Percentiles rank a stretch among this genome's conserved stretches.
These are phyloP conservation scores for Aspergillus piperis DNA, from an alignment of 2,329 filamentous ascomycete species.

Conservation along the genomic window DNA sequence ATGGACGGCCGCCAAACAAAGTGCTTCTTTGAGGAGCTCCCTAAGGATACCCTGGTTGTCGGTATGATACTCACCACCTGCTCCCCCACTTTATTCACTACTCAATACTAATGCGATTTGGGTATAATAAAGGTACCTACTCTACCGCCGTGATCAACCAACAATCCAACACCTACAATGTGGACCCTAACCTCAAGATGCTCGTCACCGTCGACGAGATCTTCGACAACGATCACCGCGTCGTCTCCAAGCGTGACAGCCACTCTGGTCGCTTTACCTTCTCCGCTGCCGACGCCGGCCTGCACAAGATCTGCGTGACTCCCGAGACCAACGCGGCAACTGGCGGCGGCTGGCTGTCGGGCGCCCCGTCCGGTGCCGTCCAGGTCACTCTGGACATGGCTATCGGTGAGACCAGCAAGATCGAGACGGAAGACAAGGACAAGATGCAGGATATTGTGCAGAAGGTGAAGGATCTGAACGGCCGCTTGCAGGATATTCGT, in stretches of 20 bases:
- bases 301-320: conserved; percentile 94
- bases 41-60: conserved; percentile 94
- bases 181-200: conserved; percentile 76
- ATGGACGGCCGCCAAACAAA: conserved; percentile 82
- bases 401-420: conserved; percentile 90
- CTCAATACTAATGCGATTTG: neutral
- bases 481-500: conserved; percentile 80
- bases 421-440: conserved; percentile 89
- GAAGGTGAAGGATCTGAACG: conserved; percentile 87
- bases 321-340: conserved; percentile 71
- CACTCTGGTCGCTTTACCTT: conserved; percentile 88
- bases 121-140: conserved; percentile 68
- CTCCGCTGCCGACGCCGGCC: conserved; percentile 88
- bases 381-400: conserved; percentile 85
- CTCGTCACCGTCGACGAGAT: conserved; percentile 93
- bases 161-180: conserved; percentile 64
- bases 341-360: conserved; percentile 71
- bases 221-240: conserved; percentile 97
- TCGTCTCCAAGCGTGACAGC: conserved; percentile 81
- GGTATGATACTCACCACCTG: conserved; percentile 52
- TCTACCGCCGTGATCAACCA: conserved; percentile 81
- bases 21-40: conserved; percentile 98
- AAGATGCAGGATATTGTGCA: conserved; percentile 89
- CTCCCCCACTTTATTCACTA: neutral
- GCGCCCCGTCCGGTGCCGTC: conserved; percentile 71